Base-by-base conservation (phyloP, 2,329 filamentous ascomycete species). In the Penicillium thymicola region DNA sequence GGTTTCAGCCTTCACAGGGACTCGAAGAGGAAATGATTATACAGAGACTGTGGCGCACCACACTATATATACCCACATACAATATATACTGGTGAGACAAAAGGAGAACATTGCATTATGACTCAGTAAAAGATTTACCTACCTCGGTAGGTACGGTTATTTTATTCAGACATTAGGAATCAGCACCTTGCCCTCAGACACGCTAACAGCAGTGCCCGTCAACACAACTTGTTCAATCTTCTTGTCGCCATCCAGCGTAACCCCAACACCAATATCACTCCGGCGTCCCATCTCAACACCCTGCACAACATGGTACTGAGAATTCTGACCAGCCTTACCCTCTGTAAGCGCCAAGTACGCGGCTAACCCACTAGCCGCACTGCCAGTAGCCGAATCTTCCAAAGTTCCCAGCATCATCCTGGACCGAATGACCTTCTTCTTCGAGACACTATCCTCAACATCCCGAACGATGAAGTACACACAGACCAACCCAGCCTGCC, bases 201-300 rank as follows among this genome's bases (percentile, higher is more conserved):
- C 69, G 54, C 67, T 65, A 18, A 75, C 71, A 6, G 74, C 70
- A 44, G 62, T 66, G 0, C 74, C 73, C 32, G 64, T 70, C 54
- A 76, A 42, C 52, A 69, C 62, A n/a, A 76, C 65, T 42, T 63
- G 65, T 34, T 68, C 69, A 51, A 76, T 69, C 54, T 62, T 60
- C 32, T 55, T 63, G 11, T 68, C 63, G 2, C 42, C 46, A 30
- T 59, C 59, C 45, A 70, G 18, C 16, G 38, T 55, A 16, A 74
- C 67, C 7, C 63, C 66, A 16, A 76, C 63, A 7, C 67, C 70
- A 51, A 76, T 76, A 55, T 75, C 73, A 64, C 72, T 75, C 8
- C 70, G 64, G 61, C 85, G 73, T 6, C 85, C 85, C 82, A 89
- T 88, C 72, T 89, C 86, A 10, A 88, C 83, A 0, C 86, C 87